Conservation (phyloP, 1,284 basidiomycete species). For the Grifola frondosa region DNA sequence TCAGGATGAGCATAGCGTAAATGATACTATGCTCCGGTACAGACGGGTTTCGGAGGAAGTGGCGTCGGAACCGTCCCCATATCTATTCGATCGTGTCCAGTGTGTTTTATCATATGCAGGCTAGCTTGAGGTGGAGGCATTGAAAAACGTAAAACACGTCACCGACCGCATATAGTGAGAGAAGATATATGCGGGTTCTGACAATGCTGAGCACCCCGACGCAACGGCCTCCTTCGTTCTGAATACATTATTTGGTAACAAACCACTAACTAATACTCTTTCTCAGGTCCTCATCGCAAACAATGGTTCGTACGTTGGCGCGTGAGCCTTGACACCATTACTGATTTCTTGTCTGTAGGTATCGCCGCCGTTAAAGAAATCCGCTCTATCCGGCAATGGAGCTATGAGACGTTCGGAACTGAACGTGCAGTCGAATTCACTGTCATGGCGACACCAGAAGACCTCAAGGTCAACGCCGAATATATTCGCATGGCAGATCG, state of each 20-base stretch:
- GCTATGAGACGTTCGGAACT: conserved; percentile 97
- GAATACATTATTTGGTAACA: background rate
- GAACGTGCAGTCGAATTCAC: conserved; percentile 98
- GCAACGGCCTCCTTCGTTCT: background rate
- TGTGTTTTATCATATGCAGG: too few relatives aligned
- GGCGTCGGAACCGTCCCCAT: too few relatives aligned
- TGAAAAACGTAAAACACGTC: too few relatives aligned
- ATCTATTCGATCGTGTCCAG: too few relatives aligned
- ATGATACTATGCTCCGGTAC: too few relatives aligned
- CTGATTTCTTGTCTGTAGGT: conserved; percentile 46
- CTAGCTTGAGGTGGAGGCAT: too few relatives aligned
- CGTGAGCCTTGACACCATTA: background rate
- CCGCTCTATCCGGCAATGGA: conserved; percentile 98
- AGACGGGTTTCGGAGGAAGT: too few relatives aligned
- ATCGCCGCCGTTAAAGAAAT: conserved; percentile 99
- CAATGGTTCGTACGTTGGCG: conserved; percentile 63
- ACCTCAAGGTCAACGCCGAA: conserved; percentile 98
- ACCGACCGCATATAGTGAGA: too few relatives aligned
- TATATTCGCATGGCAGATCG: conserved; percentile 99
- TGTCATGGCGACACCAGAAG: conserved; percentile 99
- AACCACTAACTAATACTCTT: background rate
- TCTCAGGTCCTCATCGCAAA: conserved; percentile 91
- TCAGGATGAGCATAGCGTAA: too few relatives aligned
- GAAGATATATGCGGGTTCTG: background rate
- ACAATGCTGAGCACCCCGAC: conserved; percentile 5